Evolutionary conservation across 768 basidiomycete genomes (phyloP).

Genomic region (Lentinula edodes): DNA sequence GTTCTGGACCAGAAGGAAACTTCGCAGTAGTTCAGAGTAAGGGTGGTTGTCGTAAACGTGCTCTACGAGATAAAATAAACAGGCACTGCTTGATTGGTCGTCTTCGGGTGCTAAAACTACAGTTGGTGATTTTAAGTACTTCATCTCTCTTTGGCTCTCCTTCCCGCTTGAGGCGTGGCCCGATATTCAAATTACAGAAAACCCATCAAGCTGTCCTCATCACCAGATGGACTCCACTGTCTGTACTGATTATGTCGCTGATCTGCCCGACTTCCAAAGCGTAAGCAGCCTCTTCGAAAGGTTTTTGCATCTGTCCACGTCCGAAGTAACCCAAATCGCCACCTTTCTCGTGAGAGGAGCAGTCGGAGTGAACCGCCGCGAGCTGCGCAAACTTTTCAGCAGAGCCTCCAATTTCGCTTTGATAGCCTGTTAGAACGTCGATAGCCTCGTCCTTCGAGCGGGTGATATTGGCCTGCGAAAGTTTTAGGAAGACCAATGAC

Average conservation of each 20-base stretch:
- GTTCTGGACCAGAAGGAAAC: too few species aligned
- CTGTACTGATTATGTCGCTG: conserved; percentile 79
- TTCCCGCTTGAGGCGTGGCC: neutral
- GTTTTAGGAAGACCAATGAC: neutral
- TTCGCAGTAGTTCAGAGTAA: too few species aligned
- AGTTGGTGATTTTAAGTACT: neutral
- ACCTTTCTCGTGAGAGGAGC: conserved; percentile 72
- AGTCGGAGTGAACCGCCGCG: conserved; percentile 78
- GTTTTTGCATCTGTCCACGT: conserved; percentile 91
- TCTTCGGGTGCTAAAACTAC: neutral
- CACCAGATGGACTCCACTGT: conserved; percentile 94
- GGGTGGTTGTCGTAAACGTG: too few species aligned
- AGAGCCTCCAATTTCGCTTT: conserved; percentile 53
- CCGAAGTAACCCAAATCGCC: conserved; percentile 91
- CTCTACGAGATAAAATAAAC: too few species aligned
- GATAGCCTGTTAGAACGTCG: conserved; percentile 61
- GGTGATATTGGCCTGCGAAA: conserved; percentile 65
- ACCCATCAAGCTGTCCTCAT: conserved; percentile 67
- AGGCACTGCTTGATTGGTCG: neutral
- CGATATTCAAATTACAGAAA: neutral
- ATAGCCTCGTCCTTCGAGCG: conserved; percentile 88
- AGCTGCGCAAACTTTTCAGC: conserved; percentile 67
- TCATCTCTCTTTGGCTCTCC: neutral
- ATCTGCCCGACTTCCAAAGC: conserved; percentile 67
- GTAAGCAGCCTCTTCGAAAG: conserved; percentile 89